Base-by-base conservation (phyloP, 2,329 filamentous ascomycete species). In the Beauveria varroae region DNA sequence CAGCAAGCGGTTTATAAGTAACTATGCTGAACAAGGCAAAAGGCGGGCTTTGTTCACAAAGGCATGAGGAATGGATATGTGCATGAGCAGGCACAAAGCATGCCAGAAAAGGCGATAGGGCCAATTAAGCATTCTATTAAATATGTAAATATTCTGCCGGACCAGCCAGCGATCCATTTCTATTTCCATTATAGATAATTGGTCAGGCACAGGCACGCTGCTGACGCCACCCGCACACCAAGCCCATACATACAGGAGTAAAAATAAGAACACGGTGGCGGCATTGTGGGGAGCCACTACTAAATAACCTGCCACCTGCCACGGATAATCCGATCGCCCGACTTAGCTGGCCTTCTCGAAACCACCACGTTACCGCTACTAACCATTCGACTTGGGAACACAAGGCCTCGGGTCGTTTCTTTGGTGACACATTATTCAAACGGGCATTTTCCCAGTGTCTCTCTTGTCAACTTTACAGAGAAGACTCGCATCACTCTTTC, bases 261-360 rank as follows among this genome's bases (percentile, higher is more conserved):
- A 37, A 37, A 37, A 60, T 60, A 46, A 51, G 62, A 63, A 63
- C 62, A 63, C 62, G 52, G 62, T 63, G 62, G 62, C 62, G 62
- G 62, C 62, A 63, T 63, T 63, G 61, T 59, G 37, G 57, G 43
- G 22, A 34, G 34, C 34, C 34, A 37, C 34, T 37, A 37, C 34
- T 37, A 37, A 49, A 18, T 14, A 34, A 20, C 60, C 30, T 24
- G 54, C 51, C 56, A 20, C 60, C 30, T 24, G 54, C 51, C 56
- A 57, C 62, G 62, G 62, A 63, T 63, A 60, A 60, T 57, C 57
- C 56, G 51, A 63, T 63, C 62, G 62, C 57, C 61, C 57, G 51
- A 52, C 52, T 22, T 46, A 34, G 50, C 58, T 60, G 47, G 57
- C 51, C 50, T 54, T 60, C 58, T 60, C 28, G 57, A 47, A 60